Conservation (phyloP, 2,329 filamentous ascomycete species). For the Penicillium sp. region DNA sequence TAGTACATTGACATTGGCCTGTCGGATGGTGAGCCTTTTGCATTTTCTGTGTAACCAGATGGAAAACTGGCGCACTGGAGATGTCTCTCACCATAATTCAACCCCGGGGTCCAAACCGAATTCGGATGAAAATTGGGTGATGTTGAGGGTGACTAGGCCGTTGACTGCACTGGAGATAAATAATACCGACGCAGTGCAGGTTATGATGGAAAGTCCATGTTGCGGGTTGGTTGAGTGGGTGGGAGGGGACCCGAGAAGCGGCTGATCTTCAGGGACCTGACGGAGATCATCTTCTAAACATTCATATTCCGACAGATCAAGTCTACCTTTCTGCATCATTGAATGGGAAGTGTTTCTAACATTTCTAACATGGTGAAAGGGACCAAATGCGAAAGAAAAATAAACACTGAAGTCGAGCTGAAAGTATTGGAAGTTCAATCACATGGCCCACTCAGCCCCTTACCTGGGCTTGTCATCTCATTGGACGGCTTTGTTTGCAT, state of each 20-base stretch:
- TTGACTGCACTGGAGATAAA: neutral
- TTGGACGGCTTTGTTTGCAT: neutral
- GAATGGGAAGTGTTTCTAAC: too few relatives aligned
- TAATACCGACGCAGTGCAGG: neutral
- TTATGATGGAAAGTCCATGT: neutral
- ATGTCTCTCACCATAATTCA: conserved; percentile 4
- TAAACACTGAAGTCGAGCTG: neutral
- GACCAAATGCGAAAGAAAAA: neutral
- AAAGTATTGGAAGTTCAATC: neutral
- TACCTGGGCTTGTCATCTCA: neutral
- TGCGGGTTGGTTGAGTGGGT: neutral
- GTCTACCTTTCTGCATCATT: neutral
- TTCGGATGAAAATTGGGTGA: neutral
- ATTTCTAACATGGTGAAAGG: neutral
- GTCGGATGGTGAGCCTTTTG: neutral
- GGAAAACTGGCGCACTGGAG: too few relatives aligned
- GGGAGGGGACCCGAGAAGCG: neutral
- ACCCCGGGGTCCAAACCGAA: neutral
- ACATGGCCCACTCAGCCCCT: neutral
- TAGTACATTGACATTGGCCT: conserved; percentile 7
- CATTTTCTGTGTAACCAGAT: neutral
- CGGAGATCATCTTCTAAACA: neutral
- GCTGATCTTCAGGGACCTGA: conserved; percentile 4
- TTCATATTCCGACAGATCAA: neutral
- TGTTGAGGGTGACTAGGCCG: neutral